Conservation (phyloP, 495 filamentous ascomycete species). For the Penicillium pancosmium region DNA sequence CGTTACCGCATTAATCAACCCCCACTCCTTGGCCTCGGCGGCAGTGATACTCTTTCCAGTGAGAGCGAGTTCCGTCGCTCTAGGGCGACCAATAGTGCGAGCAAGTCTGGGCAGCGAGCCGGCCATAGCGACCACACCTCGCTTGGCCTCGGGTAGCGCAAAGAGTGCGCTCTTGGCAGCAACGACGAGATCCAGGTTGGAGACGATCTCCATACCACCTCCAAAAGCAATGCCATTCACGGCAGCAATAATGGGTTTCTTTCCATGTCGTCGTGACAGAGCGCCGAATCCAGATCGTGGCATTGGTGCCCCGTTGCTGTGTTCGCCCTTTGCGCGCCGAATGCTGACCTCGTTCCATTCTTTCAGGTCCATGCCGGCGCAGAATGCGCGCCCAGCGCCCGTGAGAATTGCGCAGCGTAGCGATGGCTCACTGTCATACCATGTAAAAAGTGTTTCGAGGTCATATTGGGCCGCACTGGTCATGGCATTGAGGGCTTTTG, state of each 20-base stretch:
- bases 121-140: slow-evolving; percentile 67
- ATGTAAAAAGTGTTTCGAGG: slow-evolving; percentile 45
- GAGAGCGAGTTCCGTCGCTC: slow-evolving; percentile 68
- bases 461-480: slow-evolving; percentile 44
- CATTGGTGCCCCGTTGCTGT: slow-evolving; percentile 14
- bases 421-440: slow-evolving; percentile 49
- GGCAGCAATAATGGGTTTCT: slow-evolving; percentile 63
- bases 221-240: slow-evolving; percentile 67
- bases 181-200: slow-evolving; percentile 66
- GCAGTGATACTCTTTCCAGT: slow-evolving; percentile 58
- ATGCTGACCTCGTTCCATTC: slow-evolving; percentile 19
- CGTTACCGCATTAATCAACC: slow-evolving; percentile 64
- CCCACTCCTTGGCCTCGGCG: slow-evolving; percentile 60
- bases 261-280: slow-evolving; percentile 38
- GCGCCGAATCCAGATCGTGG: slow-evolving; percentile 24
- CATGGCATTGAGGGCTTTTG: slow-evolving; percentile 45
- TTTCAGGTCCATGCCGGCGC: slow-evolving; percentile 40
- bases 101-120: slow-evolving; percentile 67
- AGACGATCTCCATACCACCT: slow-evolving; percentile 68
- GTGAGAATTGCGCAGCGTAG: slow-evolving; percentile 52
- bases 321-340: slow-evolving; percentile 16
- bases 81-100: slow-evolving; percentile 60
- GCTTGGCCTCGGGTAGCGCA: slow-evolving; percentile 62
- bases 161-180: slow-evolving; percentile 57
- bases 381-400: slow-evolving; percentile 51